Conservation (phyloP, 2,329 filamentous ascomycete species). For the Diaporthe eres region DNA sequence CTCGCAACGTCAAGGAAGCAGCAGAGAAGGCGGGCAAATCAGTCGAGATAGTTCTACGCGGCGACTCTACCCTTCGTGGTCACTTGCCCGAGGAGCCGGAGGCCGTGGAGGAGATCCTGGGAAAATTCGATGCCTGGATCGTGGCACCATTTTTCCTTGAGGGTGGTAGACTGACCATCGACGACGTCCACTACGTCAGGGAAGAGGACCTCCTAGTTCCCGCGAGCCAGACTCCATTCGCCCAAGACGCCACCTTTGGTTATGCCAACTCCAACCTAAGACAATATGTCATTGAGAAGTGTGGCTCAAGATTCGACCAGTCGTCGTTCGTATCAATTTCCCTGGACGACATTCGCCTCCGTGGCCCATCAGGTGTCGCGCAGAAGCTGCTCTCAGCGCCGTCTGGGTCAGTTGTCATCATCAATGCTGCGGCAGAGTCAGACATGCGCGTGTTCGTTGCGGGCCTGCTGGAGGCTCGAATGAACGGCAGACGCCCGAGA, state of each 20-base stretch:
- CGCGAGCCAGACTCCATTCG: slow-evolving; percentile 67
- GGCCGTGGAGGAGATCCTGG: slow-evolving; percentile 64
- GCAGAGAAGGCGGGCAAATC: too few relatives aligned
- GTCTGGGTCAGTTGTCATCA: slow-evolving; percentile 58
- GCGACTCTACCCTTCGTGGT: too few relatives aligned
- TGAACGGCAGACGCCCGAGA: slow-evolving; percentile 45
- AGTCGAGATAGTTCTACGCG: too few relatives aligned
- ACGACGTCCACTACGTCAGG: slow-evolving; percentile 71
- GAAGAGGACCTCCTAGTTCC: slow-evolving; percentile 65
- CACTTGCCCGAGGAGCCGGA: slow-evolving; percentile 48
- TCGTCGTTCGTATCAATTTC: slow-evolving; percentile 60
- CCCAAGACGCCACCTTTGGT: slow-evolving; percentile 70
- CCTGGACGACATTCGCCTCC: slow-evolving; percentile 53
- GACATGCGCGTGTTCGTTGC: slow-evolving; percentile 69
- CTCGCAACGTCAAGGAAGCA: too few relatives aligned
- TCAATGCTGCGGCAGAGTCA: slow-evolving; percentile 63
- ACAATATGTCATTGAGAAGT: slow-evolving; percentile 69
- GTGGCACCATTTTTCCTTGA: slow-evolving; percentile 72
- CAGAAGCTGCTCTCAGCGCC: slow-evolving; percentile 55
- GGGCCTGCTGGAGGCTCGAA: slow-evolving; percentile 58
- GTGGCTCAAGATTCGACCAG: slow-evolving; percentile 55
- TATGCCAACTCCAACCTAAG: slow-evolving; percentile 67
- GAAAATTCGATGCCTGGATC: slow-evolving; percentile 64
- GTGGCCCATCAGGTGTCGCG: slow-evolving; percentile 33
- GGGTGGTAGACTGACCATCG: slow-evolving; percentile 69